Base-by-base conservation (phyloP, 2,329 filamentous ascomycete genomes). In the Ascosphaera acerosa region DNA sequence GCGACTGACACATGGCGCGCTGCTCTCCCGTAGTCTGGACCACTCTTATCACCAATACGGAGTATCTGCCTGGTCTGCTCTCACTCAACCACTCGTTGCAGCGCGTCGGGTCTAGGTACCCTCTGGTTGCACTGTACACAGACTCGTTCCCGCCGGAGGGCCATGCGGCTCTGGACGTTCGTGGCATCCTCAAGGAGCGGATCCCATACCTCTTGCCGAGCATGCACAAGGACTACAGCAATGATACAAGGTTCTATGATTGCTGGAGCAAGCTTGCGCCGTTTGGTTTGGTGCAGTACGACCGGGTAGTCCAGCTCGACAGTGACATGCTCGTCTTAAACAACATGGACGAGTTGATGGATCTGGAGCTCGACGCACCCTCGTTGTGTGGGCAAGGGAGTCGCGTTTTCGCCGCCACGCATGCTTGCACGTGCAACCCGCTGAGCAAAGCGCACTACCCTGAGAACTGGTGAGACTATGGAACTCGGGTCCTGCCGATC, bases 321-420 rank as follows among this genome's bases (percentile, higher is more conserved):
- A 75, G 72, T 44, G 81, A 91, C 54, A 90, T 90, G 80, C 55
- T 90, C 31, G 69, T 78, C 5, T 52, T 72, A 39, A 61, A 61
- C 43, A 89, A 89, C 52, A 90, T 91, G 76, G 81, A 90, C 48
- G 80, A 89, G 55, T 57, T 90, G 40, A 89, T 90, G 77, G 68
- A 77, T n/a, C 42, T 90, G 31, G 56, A 66, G 37, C 64, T 89
- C 29, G 76, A 84, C 49, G 45, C 55, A 14, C 56, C 64, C 0
- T 54, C 53, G 26, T 35, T 58, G 35, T 55, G 42, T 2, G 68
- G 42, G 7, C 55, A 53, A 12, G 67, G 73, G 15, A 47, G 60
- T 28, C 61, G 64, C 28, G 75, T 90, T 19, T 84, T 90, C 50
- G 80, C 77, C 1, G 77, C 78, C 3, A 69, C 70, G 38, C 77